phyloP scores from a whole-genome alignment of 2,329 filamentous ascomycete species.

The Domatiomyces globalis region DNA sequence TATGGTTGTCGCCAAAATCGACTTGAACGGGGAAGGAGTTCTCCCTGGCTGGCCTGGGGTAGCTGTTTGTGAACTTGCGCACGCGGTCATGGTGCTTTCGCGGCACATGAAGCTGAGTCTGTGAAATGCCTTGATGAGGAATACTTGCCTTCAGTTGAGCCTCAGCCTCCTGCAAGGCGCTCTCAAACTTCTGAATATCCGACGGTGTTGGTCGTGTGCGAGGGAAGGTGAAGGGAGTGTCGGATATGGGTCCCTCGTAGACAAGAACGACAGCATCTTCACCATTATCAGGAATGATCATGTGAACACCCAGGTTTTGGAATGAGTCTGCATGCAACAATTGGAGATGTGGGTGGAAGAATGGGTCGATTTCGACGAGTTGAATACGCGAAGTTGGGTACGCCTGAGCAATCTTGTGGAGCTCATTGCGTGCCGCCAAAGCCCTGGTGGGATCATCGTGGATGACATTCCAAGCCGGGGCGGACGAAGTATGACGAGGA shows the following conservation, averaged over 20 bases:
- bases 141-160: constrained; percentile 41
- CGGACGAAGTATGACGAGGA: constrained; percentile 35
- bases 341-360: constrained; percentile 35
- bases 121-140: constrained; percentile 13
- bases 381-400: constrained; percentile 33
- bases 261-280: constrained; percentile 35
- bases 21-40: constrained; percentile 44
- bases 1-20: constrained; percentile 9
- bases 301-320: constrained; percentile 32
- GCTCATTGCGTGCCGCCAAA: constrained; percentile 35
- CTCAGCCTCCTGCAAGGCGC: constrained; percentile 44
- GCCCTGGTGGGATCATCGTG: constrained; percentile 70
- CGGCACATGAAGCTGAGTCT: constrained; percentile 16
- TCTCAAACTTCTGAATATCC: constrained; percentile 43
- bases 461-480: constrained; percentile 72
- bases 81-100: constrained; percentile 43
- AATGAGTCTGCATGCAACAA: constrained; percentile 27
- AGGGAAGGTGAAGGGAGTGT: constrained; percentile 28
- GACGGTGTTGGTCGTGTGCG: constrained; percentile 40
- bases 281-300: constrained; percentile 34
- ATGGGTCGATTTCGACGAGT: constrained; percentile 34
- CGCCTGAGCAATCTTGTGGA: constrained; percentile 35
- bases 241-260: constrained; percentile 31
- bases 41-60: constrained; percentile 6
- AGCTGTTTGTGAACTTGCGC: constrained; percentile 37